Base-by-base conservation (phyloP, 768 basidiomycete species). In the Neoboletus subvelutipes region DNA sequence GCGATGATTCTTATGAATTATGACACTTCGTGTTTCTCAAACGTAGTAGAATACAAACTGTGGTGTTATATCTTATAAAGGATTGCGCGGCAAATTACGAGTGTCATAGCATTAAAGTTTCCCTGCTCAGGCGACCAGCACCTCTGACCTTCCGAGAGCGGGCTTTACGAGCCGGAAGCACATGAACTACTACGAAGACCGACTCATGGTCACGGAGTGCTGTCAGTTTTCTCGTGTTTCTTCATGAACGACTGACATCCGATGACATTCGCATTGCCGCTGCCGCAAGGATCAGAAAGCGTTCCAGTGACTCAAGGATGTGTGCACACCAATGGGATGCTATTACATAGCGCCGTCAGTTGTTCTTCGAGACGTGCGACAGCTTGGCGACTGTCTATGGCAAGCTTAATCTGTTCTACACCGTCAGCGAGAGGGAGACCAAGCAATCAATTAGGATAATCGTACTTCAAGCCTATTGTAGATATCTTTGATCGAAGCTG, bases 311-410 rank as follows among this genome's bases (percentile, higher is more conserved):
- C 13, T 22, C 7, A 31, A 0, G 10, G 34, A 36, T 36, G 18
- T 36, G 12, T 10, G 4, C 57, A 11, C 31, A 64, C 63, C 50
- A 22, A 13, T 46, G 15, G 26, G 18, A 33, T 1, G 20, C 22
- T 31, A 1, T 24, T 31, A 24, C 28, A 8, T 28, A 60, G 3
- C 26, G 6, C 29, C n/a, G 2, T 33, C 43, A 64, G 3, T 10
- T 64, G 58, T 9, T 48, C 62, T 18, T 64, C 52, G 12, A 64
- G 55, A 29, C 43, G 52, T 13, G 55, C 46, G 22, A 64, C 41
- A 24, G 50, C 55, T 1, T 51, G 52, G 10, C 48, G 31, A 45
- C 45, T 54, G 36, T 64, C 58, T 1, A 64, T 52, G 17, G 62
- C 55, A 9, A 64, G 49, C 33, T 45, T 64, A 13, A 64, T 34